phyloP scores from a whole-genome alignment of 106 monocot species.

The Vanilla planifolia region DNA sequence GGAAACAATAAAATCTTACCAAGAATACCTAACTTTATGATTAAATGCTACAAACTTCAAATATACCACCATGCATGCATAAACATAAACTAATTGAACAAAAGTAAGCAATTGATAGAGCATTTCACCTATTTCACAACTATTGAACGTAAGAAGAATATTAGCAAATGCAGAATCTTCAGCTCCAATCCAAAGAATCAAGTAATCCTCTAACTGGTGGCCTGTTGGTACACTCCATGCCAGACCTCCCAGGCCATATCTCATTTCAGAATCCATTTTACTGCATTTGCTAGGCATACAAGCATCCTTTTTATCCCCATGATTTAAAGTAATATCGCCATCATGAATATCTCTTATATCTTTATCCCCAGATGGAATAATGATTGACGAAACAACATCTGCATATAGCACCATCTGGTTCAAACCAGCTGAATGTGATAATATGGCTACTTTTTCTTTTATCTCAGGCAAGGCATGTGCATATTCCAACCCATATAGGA shows the following conservation, averaged over 20 bases:
- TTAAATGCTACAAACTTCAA: neutral
- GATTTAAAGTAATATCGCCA: conserved; percentile 3
- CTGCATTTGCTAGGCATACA: conserved; percentile 12
- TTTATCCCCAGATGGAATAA: conserved; percentile 43
- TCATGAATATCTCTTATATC: conserved; percentile 8
- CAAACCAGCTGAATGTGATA: conserved; percentile 5
- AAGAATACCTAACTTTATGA: neutral
- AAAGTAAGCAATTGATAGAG: conserved; percentile 2
- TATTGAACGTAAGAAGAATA: conserved; percentile 85
- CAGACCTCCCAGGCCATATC: conserved; percentile 68
- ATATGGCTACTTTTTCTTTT: conserved; percentile 19
- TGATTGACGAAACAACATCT: conserved; percentile 39
- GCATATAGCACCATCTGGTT: conserved; percentile 41
- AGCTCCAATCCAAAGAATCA: conserved; percentile 79
- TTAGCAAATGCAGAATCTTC: conserved; percentile 87
- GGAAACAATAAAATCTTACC: neutral
- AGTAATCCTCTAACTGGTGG: conserved; percentile 59
- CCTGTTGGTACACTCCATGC: conserved; percentile 52
- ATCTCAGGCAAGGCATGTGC: conserved; percentile 65
- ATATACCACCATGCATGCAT: neutral
- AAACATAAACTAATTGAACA: neutral
- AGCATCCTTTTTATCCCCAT: conserved; percentile 10
- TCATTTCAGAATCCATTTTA: conserved; percentile 6
- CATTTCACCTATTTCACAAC: conserved; percentile 61
- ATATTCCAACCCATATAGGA: conserved; percentile 93